These are phyloP conservation scores for Funneliformis mosseae DNA, from an alignment of 192 early-diverging fungal species.

Conservation along the genomic window DNA sequence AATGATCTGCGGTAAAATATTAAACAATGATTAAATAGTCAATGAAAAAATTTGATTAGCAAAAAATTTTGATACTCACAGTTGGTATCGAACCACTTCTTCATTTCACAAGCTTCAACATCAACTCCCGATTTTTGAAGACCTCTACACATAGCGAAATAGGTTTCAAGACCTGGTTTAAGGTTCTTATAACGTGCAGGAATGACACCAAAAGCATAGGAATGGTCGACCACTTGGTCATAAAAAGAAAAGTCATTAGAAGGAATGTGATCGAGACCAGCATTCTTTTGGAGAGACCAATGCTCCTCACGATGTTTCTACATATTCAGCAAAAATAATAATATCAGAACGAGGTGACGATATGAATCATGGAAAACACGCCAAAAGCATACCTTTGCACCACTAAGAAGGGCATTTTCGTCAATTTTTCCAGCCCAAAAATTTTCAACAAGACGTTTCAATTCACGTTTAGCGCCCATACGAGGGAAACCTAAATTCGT, in stretches of 20 bases:
- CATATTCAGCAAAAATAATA: neutral
- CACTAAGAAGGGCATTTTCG: constrained; percentile 65
- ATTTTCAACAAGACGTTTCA: constrained; percentile 93
- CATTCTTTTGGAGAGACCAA: constrained; percentile 72
- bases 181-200: constrained; percentile 69
- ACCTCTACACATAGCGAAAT: constrained; percentile 99
- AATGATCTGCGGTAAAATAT: constrained; percentile 44
- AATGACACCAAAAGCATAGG: constrained; percentile 63
- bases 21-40: neutral
- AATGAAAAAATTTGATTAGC: neutral
- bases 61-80: constrained; percentile 64
- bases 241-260: constrained; percentile 96
- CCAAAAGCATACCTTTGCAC: constrained; percentile 43
- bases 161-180: constrained; percentile 67
- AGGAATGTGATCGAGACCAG: constrained; percentile 80
- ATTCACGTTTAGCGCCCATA: constrained; percentile 92
- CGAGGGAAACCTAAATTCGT: constrained; percentile 84
- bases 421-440: constrained; percentile 92
- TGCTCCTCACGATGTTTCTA: constrained; percentile 66
- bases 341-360: constrained; percentile 22
- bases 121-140: constrained; percentile 80
- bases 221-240: constrained; percentile 84
- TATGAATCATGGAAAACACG: neutral
- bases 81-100: constrained; percentile 99
- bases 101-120: constrained; percentile 97